These are phyloP conservation scores for Cytospora piceae DNA, from an alignment of 2,329 filamentous ascomycete genomes.

Conservation along the genomic window DNA sequence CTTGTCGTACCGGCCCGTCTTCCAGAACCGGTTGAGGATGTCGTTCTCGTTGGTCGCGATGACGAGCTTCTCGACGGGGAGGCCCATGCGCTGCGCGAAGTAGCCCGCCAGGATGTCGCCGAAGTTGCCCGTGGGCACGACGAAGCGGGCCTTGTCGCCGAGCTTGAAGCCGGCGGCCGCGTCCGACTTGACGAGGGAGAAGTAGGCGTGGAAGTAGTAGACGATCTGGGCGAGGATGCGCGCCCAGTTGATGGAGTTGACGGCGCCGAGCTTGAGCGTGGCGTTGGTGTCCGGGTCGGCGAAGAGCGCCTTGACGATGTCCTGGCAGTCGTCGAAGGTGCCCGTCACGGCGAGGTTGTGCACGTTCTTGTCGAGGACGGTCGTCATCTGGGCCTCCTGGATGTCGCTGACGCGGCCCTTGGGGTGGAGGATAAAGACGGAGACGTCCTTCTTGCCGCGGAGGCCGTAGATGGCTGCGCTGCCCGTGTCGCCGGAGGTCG, in stretches of 20 bases:
- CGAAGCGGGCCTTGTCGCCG: slow-evolving; percentile 75
- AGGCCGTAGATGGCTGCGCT: slow-evolving; percentile 96
- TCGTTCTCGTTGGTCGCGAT: slow-evolving; percentile 98
- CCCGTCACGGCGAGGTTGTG: slow-evolving; percentile 89
- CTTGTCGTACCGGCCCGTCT: slow-evolving; percentile 88
- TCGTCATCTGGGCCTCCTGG: slow-evolving; percentile 97
- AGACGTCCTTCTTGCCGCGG: slow-evolving; percentile 93
- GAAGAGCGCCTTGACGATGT: slow-evolving; percentile 93
- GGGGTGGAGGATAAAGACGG: slow-evolving; percentile 92
- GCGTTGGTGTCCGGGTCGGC: slow-evolving; percentile 82
- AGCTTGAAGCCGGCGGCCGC: slow-evolving; percentile 60
- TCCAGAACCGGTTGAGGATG: slow-evolving; percentile 94
- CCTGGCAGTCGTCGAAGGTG: slow-evolving; percentile 96
- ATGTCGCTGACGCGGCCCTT: slow-evolving; percentile 89
- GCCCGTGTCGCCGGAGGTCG: slow-evolving; percentile 86
- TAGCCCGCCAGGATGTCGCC: slow-evolving; percentile 93
- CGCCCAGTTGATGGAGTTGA: slow-evolving; percentile 97
- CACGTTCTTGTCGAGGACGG: slow-evolving; percentile 85
- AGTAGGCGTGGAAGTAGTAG: slow-evolving; percentile 97
- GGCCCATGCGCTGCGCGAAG: slow-evolving; percentile 65
- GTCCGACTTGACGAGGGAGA: slow-evolving; percentile 66
- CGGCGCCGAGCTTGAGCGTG: slow-evolving; percentile 82
- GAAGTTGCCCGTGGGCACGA: slow-evolving; percentile 96
- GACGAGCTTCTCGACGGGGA: slow-evolving; percentile 85
- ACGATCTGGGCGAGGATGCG: slow-evolving; percentile 95